Conservation (phyloP, 2,329 filamentous ascomycete genomes). For the Alternaria conjuncta region DNA sequence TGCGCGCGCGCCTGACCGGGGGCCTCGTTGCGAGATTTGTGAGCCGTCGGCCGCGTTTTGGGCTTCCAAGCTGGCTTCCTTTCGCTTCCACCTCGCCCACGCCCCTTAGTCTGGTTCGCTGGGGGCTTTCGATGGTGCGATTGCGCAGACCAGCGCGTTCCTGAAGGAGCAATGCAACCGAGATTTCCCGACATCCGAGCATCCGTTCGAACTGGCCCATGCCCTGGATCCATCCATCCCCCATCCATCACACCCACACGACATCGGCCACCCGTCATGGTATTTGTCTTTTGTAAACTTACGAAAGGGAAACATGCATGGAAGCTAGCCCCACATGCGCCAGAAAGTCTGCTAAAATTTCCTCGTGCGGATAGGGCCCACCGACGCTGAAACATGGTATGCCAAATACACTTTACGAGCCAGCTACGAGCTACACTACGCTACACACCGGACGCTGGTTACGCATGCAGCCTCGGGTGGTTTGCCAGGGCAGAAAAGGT, state of each 20-base stretch:
- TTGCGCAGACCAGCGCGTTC: not conserved
- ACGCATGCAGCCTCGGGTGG: slow-evolving; percentile 1
- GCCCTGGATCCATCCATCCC: not conserved
- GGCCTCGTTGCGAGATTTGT: not conserved
- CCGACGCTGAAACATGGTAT: slow-evolving; percentile 11
- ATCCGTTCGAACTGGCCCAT: not conserved
- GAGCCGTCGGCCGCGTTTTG: slow-evolving; percentile 1
- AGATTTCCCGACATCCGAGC: slow-evolving; percentile 12
- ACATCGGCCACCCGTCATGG: not conserved
- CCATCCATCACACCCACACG: not conserved
- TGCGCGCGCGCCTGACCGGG: not conserved
- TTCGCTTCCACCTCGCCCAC: not conserved
- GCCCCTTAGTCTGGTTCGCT: slow-evolving; percentile 1
- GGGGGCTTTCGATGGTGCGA: not conserved
- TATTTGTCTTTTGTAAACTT: slow-evolving; percentile 2
- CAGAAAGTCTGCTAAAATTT: slow-evolving; percentile 7
- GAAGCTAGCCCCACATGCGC: slow-evolving; percentile 9
- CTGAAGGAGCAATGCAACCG: slow-evolving; percentile 6
- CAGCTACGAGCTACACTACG: not conserved
- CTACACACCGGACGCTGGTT: slow-evolving; percentile 1
- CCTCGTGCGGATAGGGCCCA: not conserved
- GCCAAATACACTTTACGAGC: slow-evolving; percentile 13
- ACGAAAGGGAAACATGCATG: not conserved
- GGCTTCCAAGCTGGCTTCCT: not conserved
- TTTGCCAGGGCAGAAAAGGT: not conserved